Conservation (phyloP, 345 rosid genomes). For the Hypericum androsaemum region DNA sequence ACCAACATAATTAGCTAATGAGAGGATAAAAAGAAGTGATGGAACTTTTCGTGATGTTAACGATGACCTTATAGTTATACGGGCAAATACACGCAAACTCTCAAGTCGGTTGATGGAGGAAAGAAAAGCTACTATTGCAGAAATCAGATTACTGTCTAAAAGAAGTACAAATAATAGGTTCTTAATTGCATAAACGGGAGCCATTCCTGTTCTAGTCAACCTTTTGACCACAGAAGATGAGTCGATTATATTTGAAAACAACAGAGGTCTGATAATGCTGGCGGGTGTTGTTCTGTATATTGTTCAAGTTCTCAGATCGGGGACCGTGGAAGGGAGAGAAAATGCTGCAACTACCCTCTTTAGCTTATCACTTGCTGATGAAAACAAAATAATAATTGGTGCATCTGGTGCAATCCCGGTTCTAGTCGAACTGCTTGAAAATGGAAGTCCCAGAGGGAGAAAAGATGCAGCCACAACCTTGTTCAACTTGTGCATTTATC, state of each 20-base stretch:
- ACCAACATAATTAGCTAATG: conserved; percentile 42
- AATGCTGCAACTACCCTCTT: conserved; percentile 94
- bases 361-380: conserved; percentile 35
- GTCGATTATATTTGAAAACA: conserved; percentile 48
- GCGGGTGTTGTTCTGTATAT: conserved; percentile 76
- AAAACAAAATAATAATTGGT: neutral
- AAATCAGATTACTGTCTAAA: conserved; percentile 67
- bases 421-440: neutral
- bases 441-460: neutral
- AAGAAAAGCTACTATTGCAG: conserved; percentile 49
- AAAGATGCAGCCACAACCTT: neutral
- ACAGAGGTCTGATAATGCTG: conserved; percentile 73
- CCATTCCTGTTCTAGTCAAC: conserved; percentile 61
- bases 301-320: conserved; percentile 74
- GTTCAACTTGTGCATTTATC: conserved; percentile 1
- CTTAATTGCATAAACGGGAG: conserved; percentile 78
- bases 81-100: conserved; percentile 54
- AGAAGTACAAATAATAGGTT: conserved; percentile 80
- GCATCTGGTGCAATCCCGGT: neutral
- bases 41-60: conserved; percentile 60
- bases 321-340: conserved; percentile 82
- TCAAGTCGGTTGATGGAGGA: conserved; percentile 47
- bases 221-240: conserved; percentile 52
- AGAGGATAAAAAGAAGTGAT: conserved; percentile 46
- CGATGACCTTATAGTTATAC: conserved; percentile 56